A percentile compares a stretch with the other conserved stretches of the same genome.
Conservation (phyloP, 495 filamentous ascomycete genomes). For the Xylaria telfairii region DNA sequence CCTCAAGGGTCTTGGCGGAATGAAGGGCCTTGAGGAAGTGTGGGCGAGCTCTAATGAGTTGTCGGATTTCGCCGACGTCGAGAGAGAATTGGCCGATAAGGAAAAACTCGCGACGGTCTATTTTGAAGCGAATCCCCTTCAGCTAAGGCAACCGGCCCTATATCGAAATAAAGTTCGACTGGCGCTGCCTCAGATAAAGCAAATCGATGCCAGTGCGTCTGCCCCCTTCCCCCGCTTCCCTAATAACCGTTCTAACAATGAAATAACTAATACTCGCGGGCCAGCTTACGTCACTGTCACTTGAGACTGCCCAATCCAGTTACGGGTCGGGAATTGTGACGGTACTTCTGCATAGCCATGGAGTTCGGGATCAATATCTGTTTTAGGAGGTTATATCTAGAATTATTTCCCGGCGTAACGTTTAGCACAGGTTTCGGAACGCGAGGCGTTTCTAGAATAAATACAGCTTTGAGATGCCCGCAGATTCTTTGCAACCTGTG, state of each 20-base stretch:
- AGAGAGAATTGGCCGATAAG: conserved; percentile 78
- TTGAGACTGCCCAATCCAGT: conserved; percentile 9
- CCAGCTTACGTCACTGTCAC: conserved; percentile 48
- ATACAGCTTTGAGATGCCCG: background rate
- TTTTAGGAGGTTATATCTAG: background rate
- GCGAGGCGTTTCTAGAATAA: background rate
- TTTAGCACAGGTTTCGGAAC: background rate
- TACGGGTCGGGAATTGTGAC: conserved; percentile 10
- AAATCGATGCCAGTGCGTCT: conserved; percentile 97
- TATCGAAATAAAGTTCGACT: conserved; percentile 94
- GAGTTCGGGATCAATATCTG: conserved; percentile 29
- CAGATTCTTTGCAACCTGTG: background rate
- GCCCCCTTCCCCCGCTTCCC: background rate
- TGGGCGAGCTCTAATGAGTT: conserved; percentile 94
- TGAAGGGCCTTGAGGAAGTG: conserved; percentile 81
- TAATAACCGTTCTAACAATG: conserved; percentile 23
- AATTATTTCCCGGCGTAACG: background rate
- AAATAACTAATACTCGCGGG: conserved; percentile 39
- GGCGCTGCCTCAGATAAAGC: conserved; percentile 81
- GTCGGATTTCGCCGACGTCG: conserved; percentile 79
- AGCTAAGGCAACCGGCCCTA: conserved; percentile 71
- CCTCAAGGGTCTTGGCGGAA: conserved; percentile 70
- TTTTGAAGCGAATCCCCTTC: conserved; percentile 94
- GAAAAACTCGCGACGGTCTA: conserved; percentile 88
- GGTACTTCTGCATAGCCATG: conserved; percentile 38